Conservation (phyloP, 805 yeast species). For the Metschnikowia bowlesiae region DNA sequence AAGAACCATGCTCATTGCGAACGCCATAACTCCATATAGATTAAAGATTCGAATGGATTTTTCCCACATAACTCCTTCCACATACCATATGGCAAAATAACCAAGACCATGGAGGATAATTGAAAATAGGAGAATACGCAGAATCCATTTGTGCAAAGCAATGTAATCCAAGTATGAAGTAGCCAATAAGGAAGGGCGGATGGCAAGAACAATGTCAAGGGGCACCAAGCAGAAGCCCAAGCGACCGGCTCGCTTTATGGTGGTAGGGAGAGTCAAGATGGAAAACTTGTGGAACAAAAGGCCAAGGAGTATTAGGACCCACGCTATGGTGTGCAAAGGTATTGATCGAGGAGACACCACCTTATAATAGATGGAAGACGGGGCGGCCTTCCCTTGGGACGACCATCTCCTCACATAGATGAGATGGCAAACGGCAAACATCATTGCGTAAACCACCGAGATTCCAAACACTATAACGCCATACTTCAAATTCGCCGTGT, state of each 20-base stretch:
- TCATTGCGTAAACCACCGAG: conserved; percentile 36
- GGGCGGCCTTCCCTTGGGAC: conserved; percentile 31
- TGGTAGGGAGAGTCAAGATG: conserved; percentile 27
- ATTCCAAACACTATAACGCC: conserved; percentile 51
- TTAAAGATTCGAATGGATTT: conserved; percentile 38
- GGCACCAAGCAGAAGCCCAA: conserved; percentile 56
- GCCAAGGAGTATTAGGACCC: conserved; percentile 28
- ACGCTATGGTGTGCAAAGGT: conserved; percentile 29
- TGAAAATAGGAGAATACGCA: conserved; percentile 48
- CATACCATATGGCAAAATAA: conserved; percentile 46
- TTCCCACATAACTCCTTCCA: conserved; percentile 25
- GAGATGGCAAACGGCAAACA: conserved; percentile 30
- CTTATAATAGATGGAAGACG: conserved; percentile 17
- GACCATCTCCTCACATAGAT: conserved; percentile 34
- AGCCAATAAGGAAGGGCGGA: conserved; percentile 52
- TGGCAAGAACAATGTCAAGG: conserved; percentile 49
- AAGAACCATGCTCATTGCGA: conserved; percentile 32
- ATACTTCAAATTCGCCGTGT: conserved; percentile 53
- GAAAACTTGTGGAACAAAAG: conserved; percentile 33
- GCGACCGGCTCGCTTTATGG: conserved; percentile 57
- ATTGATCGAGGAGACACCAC: conserved; percentile 29
- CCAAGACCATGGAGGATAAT: conserved; percentile 51
- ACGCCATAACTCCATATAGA: conserved; percentile 48
- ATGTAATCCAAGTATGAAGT: conserved; percentile 50
- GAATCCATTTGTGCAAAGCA: conserved; percentile 66